phyloP scores from a whole-genome alignment of 805 yeast species.

The Kodamaea neixiangensis region DNA sequence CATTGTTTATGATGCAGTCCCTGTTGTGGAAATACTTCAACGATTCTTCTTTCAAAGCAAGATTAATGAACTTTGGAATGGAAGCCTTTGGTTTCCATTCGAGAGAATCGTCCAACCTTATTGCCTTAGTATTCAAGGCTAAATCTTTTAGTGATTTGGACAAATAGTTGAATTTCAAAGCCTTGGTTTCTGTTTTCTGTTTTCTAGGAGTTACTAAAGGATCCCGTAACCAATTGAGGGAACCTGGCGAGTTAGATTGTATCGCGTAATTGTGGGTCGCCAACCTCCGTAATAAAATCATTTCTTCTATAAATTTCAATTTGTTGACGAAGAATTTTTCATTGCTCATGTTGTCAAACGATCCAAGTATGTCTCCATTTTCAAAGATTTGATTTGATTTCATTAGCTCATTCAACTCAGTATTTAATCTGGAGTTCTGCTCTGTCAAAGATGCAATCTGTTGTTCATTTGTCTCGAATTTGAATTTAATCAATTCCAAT shows the following conservation, averaged over 20 bases:
- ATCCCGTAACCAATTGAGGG: constrained; percentile 23
- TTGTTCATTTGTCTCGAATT: constrained; percentile 19
- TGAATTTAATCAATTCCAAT: constrained; percentile 8
- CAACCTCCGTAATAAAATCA: constrained; percentile 42
- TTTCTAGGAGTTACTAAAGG: constrained; percentile 6
- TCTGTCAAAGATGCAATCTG: constrained; percentile 20
- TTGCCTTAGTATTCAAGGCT: constrained; percentile 15
- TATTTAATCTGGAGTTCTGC: constrained; percentile 22
- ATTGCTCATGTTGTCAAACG: constrained; percentile 33
- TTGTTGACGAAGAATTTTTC: constrained; percentile 35
- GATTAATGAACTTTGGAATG: constrained; percentile 20
- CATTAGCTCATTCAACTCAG: constrained; percentile 28
- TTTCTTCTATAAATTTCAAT: constrained; percentile 45
- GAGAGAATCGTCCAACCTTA: constrained; percentile 9
- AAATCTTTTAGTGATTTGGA: constrained; percentile 13
- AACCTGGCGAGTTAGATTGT: constrained; percentile 8
- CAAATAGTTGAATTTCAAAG: constrained; percentile 2
- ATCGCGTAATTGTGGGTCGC: constrained; percentile 12
- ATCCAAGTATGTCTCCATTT: constrained; percentile 20
- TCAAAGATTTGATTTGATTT: constrained; percentile 19
- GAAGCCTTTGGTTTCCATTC: constrained; percentile 18
- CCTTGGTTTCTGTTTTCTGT: not conserved
- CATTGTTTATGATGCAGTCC: not conserved
- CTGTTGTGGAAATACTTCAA: constrained; percentile 1
- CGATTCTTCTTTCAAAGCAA: constrained; percentile 11